Conservation (phyloP, 2,329 filamentous ascomycete genomes). For the Paecilomyces formosus region DNA sequence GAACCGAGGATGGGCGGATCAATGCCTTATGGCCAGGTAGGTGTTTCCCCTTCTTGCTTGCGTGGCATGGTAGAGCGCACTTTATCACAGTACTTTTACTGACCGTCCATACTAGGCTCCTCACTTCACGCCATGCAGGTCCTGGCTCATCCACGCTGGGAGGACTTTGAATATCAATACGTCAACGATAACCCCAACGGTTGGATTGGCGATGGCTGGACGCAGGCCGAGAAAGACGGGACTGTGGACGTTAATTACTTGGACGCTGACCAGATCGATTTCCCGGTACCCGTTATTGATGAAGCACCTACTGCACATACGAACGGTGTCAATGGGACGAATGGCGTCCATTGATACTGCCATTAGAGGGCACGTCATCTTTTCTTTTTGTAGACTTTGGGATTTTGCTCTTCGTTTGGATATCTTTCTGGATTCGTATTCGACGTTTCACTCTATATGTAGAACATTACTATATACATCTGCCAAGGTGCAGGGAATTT, state of each 20-base stretch:
- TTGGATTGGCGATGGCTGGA: constrained; percentile 30
- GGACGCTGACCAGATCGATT: constrained; percentile 28
- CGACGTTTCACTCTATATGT: not conserved
- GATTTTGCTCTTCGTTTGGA: not conserved
- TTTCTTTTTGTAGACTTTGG: no score
- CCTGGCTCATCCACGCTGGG: constrained; percentile 28
- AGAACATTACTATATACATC: not conserved
- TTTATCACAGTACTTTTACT: not conserved
- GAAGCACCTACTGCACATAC: not conserved
- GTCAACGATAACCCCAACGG: constrained; percentile 21
- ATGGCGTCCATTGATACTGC: not conserved
- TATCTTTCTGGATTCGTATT: not conserved
- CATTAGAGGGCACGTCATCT: not conserved
- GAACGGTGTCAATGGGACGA: not conserved
- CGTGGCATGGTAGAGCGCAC: not conserved
- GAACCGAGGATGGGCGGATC: constrained; percentile 21
- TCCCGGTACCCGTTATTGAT: constrained; percentile 12
- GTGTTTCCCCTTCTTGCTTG: not conserved
- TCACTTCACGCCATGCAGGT: constrained; percentile 30
- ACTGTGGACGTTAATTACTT: constrained; percentile 26
- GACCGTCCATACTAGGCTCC: constrained; percentile 15
- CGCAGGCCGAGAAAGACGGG: constrained; percentile 22
- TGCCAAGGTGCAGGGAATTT: not conserved
- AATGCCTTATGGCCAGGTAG: constrained; percentile 29
- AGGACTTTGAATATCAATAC: constrained; percentile 32